Evolutionary conservation across 2,329 filamentous ascomycete genomes (phyloP), one percentile per base, ranked within the genome.

Genomic region (Hypoxylon sp.): DNA sequence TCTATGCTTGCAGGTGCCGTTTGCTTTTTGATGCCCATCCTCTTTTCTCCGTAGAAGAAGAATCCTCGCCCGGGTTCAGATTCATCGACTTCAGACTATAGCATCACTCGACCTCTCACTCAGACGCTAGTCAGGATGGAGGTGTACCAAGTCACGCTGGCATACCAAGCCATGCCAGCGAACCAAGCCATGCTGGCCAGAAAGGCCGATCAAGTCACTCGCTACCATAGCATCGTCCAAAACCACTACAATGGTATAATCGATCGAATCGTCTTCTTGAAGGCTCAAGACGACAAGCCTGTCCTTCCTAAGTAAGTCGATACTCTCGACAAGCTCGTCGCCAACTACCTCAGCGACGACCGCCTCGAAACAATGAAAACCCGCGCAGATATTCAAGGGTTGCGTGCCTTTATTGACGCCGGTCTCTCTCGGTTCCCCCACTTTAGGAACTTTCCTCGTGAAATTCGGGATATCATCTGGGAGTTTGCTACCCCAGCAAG

Each of bases 381-480:
- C 3, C 40, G n/a, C 13, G 23, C 23, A 4, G 52, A 55, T 23
- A 26, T 49, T 31, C 45, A 20, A 15, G 24, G 18, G n/a, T 48
- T 55, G 18, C 29, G 31, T 6, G 17, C 33, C 20, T 27, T 20
- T 13, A 35, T 35, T 4, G 20, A 42, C 9, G 10, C 17, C 21
- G 2, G 4, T 21, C 13, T 5, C 26, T 33, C 43, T 31, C 43
- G 18, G n/a, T 67, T 63, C 13, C 23, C 10, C 20, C 29, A 24
- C 18, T 66, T 67, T 49, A 50, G 10, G 26, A 26, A 9, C 6
- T 45, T 67, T 1, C 60, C 63, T 24, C 27, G 43, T 2, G 62
- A 67, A 49, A 45, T 67, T n/a, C 54, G 65, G 15, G 20, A 43
- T 7, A 47, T 65, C 17, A 62, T 67, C 27, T 60, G 53, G 58